phyloP scores from a whole-genome alignment of 805 yeast genomes.

The Candida germanica region DNA sequence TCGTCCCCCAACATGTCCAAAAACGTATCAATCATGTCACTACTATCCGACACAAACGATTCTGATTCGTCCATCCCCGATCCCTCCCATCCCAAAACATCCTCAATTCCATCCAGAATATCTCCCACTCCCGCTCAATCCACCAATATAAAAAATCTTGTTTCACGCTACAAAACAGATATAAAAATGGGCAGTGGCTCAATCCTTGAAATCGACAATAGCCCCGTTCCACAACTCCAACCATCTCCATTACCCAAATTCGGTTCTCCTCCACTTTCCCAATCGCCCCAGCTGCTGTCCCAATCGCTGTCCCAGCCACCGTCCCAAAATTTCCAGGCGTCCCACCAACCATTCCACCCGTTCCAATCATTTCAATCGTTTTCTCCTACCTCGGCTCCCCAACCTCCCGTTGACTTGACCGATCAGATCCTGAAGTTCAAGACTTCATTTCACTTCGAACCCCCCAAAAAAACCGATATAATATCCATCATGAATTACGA shows the following conservation, averaged over 20 bases:
- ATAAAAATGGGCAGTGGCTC: conserved; percentile 15
- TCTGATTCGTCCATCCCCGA: not conserved
- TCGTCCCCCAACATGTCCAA: conserved; percentile 10
- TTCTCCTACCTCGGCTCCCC: not conserved
- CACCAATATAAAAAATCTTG: conserved; percentile 14
- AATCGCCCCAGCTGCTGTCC: not conserved
- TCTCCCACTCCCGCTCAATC: no score
- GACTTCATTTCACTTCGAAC: conserved; percentile 20
- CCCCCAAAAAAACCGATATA: conserved; percentile 34
- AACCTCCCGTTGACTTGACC: conserved; percentile 4
- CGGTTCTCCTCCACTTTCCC: not conserved
- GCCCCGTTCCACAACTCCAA: conserved; percentile 5
- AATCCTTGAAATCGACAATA: conserved; percentile 9
- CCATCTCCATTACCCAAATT: conserved; percentile 10
- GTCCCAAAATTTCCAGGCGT: not conserved
- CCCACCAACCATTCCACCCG: not conserved
- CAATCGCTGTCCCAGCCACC: no score
- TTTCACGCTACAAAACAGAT: conserved; percentile 32
- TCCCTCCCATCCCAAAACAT: not conserved
- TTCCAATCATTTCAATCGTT: not conserved
- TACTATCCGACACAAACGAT: conserved; percentile 15
- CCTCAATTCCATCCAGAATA: no score
- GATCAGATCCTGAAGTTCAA: conserved; percentile 33
- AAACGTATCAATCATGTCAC: conserved; percentile 33
- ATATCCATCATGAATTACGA: conserved; percentile 40